Conservation (phyloP, 257 asterid species). For the Marsdenia floribunda region DNA sequence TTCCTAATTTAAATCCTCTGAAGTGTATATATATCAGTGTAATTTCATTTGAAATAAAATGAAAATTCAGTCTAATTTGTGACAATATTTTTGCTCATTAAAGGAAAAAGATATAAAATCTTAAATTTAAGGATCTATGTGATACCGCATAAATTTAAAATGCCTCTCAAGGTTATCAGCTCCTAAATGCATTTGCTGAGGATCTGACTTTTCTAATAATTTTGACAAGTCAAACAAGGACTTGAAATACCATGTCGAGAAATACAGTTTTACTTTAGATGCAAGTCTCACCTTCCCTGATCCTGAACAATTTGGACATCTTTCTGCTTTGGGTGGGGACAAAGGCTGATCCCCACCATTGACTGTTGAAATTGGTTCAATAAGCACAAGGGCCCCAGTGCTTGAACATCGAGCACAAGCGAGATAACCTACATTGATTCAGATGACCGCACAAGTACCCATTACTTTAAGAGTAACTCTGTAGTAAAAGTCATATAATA, state of each 20-base stretch:
- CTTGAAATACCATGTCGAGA: not conserved
- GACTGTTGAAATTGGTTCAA: slow-evolving; percentile 59
- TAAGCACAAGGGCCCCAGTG: slow-evolving; percentile 74
- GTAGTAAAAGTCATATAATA: not conserved
- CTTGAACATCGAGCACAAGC: slow-evolving; percentile 95
- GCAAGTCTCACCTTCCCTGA: slow-evolving; percentile 69
- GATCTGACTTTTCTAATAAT: not conserved
- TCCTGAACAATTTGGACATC: slow-evolving; percentile 89
- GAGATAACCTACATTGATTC: slow-evolving; percentile 63
- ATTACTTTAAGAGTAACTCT: too few species aligned
- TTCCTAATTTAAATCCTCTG: too few species aligned
- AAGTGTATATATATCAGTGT: too few species aligned
- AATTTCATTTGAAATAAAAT: too few species aligned
- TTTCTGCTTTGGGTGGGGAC: slow-evolving; percentile 68
- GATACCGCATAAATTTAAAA: not conserved
- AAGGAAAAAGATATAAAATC: too few species aligned
- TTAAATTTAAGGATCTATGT: not conserved
- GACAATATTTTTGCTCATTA: not conserved
- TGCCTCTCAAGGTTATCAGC: not conserved
- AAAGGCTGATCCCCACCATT: slow-evolving; percentile 47
- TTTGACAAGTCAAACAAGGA: not conserved
- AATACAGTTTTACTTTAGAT: not conserved
- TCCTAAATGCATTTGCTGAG: not conserved
- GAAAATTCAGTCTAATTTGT: too few species aligned
- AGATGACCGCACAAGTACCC: not conserved